These are phyloP conservation scores for Schwanniomyces yamadae DNA, from an alignment of 805 yeast species.

Conservation along the genomic window DNA sequence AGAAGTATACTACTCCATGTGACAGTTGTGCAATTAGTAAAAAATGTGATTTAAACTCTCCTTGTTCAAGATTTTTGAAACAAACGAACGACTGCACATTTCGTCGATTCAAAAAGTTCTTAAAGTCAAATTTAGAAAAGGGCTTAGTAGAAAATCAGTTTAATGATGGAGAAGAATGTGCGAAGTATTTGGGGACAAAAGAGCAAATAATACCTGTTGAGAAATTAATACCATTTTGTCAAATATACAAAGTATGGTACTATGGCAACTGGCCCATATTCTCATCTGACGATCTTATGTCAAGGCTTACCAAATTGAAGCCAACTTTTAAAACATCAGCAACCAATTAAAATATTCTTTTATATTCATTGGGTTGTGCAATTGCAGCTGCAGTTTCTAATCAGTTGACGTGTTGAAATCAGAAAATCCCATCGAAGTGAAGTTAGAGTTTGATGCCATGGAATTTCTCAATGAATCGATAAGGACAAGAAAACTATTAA, in stretches of 20 bases:
- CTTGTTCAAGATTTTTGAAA: slow-evolving; percentile 30
- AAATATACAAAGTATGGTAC: slow-evolving; percentile 40
- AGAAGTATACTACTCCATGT: slow-evolving; percentile 23
- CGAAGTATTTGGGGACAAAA: background rate
- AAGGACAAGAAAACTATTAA: slow-evolving; percentile 27
- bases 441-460: background rate
- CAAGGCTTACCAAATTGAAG: slow-evolving; percentile 2
- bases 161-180: too few species aligned
- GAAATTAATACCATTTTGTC: slow-evolving; percentile 32
- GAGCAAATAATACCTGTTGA: slow-evolving; percentile 12
- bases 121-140: too few species aligned
- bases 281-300: slow-evolving; percentile 30
- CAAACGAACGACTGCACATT: slow-evolving; percentile 33
- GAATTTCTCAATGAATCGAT: slow-evolving; percentile 26
- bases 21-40: slow-evolving; percentile 39
- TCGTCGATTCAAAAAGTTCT: slow-evolving; percentile 30
- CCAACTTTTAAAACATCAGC: background rate
- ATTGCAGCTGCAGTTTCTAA: slow-evolving; percentile 34
- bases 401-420: slow-evolving; percentile 19
- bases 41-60: slow-evolving; percentile 29
- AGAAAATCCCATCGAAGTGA: slow-evolving; percentile 6
- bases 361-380: slow-evolving; percentile 34
- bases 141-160: too few species aligned
- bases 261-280: slow-evolving; percentile 42
- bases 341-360: background rate